Conservation (phyloP, 2,329 filamentous ascomycete genomes). For the Setomelanomma holmii region DNA sequence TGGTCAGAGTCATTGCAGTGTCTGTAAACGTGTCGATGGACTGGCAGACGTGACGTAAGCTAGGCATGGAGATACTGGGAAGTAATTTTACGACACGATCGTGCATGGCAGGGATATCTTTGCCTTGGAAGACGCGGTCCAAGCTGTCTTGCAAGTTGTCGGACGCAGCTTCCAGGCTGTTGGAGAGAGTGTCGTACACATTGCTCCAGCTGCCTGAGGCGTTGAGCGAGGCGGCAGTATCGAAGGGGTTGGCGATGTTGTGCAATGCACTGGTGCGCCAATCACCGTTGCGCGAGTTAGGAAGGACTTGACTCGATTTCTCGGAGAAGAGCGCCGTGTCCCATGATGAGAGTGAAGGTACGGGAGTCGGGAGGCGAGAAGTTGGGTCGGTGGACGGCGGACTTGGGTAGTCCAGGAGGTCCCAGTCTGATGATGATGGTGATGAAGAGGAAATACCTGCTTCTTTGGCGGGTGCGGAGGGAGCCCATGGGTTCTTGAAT, state of each 20-base stretch:
- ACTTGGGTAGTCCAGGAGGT: background rate
- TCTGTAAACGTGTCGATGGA: slow-evolving; percentile 10
- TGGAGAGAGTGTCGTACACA: background rate
- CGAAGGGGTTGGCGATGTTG: background rate
- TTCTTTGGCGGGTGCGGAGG: too few relatives aligned
- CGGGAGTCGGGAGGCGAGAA: background rate
- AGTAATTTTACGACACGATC: slow-evolving; percentile 4
- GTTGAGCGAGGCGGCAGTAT: background rate
- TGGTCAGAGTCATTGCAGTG: background rate
- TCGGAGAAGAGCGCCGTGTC: background rate
- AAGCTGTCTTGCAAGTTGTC: slow-evolving; percentile 5
- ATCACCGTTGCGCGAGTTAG: slow-evolving; percentile 1
- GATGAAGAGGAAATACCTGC: too few relatives aligned
- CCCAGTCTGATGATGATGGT: background rate
- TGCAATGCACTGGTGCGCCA: too few relatives aligned
- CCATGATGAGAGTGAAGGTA: background rate
- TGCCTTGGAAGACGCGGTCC: slow-evolving; percentile 19
- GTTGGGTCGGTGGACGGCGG: background rate
- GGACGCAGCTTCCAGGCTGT: background rate
- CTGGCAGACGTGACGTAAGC: slow-evolving; percentile 1
- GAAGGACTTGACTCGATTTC: background rate
- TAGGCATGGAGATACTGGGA: slow-evolving; percentile 13
- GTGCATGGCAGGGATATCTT: slow-evolving; percentile 19
- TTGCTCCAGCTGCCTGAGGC: background rate
- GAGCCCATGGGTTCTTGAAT: background rate